Conservation (phyloP, 2,329 filamentous ascomycete species). For the Ophiocordyceps robertsii region DNA sequence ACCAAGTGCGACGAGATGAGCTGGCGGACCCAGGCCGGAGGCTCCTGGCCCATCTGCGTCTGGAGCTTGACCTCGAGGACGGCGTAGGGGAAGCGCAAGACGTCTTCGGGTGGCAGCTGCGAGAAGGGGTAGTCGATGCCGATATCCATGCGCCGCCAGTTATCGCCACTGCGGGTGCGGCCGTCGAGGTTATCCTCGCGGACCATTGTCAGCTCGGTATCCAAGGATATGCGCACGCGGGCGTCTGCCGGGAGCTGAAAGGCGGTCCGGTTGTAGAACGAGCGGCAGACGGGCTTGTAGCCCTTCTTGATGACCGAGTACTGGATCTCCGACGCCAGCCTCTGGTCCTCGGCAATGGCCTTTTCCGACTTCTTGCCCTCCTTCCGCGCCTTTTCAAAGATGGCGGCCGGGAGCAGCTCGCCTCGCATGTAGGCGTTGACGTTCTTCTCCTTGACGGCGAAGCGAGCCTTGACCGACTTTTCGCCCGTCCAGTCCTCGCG, state of each 20-base stretch:
- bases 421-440: slow-evolving; percentile 84
- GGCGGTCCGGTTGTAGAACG: slow-evolving; percentile 95
- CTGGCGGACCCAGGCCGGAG: slow-evolving; percentile 92
- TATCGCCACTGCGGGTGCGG: slow-evolving; percentile 59
- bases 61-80: slow-evolving; percentile 96
- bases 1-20: slow-evolving; percentile 88
- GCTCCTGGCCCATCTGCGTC: slow-evolving; percentile 87
- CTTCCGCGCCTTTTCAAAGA: slow-evolving; percentile 94
- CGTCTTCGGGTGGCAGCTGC: slow-evolving; percentile 71
- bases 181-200: slow-evolving; percentile 93
- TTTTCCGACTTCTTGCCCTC: slow-evolving; percentile 90
- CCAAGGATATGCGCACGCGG: slow-evolving; percentile 87
- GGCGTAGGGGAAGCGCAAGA: slow-evolving; percentile 89
- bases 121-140: slow-evolving; percentile 92
- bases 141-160: slow-evolving; percentile 96
- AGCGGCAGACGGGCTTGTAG: slow-evolving; percentile 79
- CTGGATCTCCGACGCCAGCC: slow-evolving; percentile 81
- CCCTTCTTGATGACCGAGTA: slow-evolving; percentile 82
- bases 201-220: slow-evolving; percentile 90
- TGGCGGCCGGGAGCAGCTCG: slow-evolving; percentile 67
- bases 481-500: slow-evolving; percentile 98
- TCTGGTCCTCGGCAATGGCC: slow-evolving; percentile 82
- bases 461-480: slow-evolving; percentile 96
- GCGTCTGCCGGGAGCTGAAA: slow-evolving; percentile 96
- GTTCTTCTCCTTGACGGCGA: slow-evolving; percentile 92